phyloP scores from a whole-genome alignment of 345 rosid species.

The Microthlaspi erraticum region DNA sequence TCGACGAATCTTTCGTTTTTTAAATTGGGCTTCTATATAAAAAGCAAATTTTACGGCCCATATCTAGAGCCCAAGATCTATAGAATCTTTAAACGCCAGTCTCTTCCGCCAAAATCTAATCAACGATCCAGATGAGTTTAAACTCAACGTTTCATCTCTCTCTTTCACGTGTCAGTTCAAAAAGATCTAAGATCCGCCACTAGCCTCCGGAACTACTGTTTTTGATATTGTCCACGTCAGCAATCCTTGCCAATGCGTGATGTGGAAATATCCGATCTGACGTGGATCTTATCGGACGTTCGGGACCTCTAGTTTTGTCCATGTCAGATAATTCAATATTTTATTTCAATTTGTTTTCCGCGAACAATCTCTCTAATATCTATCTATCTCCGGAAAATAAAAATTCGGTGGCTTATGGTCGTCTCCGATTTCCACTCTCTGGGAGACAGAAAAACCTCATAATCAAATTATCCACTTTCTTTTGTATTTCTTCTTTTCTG shows the following conservation, averaged over 20 bases:
- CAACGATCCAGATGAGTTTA: constrained; percentile 29
- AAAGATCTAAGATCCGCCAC: constrained; percentile 36
- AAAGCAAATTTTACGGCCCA: constrained; percentile 12
- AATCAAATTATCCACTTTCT: constrained; percentile 11
- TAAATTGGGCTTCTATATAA: neutral
- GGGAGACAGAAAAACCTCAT: constrained; percentile 31
- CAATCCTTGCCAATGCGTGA: constrained; percentile 21
- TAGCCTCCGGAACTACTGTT: constrained; percentile 31
- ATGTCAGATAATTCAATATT: constrained; percentile 46
- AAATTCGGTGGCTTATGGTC: constrained; percentile 46
- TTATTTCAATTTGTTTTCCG: constrained; percentile 4
- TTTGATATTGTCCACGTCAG: constrained; percentile 61
- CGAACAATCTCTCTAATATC: constrained; percentile 40
- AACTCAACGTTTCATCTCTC: neutral
- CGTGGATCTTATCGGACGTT: constrained; percentile 45
- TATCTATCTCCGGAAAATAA: constrained; percentile 27
- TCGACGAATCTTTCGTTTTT: constrained; percentile 48
- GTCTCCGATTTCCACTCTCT: constrained; percentile 43
- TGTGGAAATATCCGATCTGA: constrained; percentile 46
- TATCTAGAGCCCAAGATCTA: constrained; percentile 18
- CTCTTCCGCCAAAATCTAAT: constrained; percentile 32
- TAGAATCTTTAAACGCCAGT: constrained; percentile 37
- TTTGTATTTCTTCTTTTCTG: constrained; percentile 35
- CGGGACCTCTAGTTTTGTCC: constrained; percentile 54
- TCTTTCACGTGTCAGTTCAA: constrained; percentile 20